Percentiles rank a stretch among this genome's conserved stretches.
Conservation (phyloP, 441 rosid genomes). For the Aquilaria agallochum region DNA sequence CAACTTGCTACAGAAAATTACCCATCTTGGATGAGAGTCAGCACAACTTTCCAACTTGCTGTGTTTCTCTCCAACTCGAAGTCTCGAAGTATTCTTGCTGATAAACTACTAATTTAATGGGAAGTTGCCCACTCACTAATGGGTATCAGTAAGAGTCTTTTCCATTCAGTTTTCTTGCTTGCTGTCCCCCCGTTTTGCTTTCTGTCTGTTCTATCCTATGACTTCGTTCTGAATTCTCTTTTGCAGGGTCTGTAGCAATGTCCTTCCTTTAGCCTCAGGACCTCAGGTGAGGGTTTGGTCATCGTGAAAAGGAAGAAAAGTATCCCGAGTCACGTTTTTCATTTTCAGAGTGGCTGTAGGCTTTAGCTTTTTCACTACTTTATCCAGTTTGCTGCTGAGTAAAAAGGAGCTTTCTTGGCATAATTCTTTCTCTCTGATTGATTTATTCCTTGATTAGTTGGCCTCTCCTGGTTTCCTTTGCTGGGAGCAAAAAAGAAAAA, state of each 20-base stretch:
- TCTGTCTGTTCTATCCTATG: conserved; percentile 9
- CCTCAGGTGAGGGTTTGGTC: conserved; percentile 28
- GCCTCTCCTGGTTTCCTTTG: conserved; percentile 7
- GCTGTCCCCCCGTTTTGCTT: background rate
- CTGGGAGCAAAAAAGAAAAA: conserved; percentile 2
- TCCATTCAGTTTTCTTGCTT: too few relatives aligned
- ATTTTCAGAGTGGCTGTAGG: background rate
- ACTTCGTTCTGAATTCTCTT: conserved; percentile 3
- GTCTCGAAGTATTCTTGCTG: too few relatives aligned
- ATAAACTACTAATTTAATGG: too few relatives aligned
- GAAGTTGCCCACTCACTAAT: too few relatives aligned
- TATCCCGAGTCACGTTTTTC: conserved; percentile 11
- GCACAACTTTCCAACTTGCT: too few relatives aligned
- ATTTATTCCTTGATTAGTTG: conserved; percentile 2
- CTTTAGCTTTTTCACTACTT: conserved; percentile 11
- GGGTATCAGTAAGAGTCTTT: too few relatives aligned
- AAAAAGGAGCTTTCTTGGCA: background rate
- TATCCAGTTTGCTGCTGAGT: conserved; percentile 1
- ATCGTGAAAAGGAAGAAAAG: conserved; percentile 17
- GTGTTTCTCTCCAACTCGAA: too few relatives aligned
- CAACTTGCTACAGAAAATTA: too few relatives aligned
- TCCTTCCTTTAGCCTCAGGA: conserved; percentile 11
- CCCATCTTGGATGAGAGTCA: too few relatives aligned
- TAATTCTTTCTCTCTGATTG: background rate
- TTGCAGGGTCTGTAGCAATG: background rate